Base-by-base conservation (phyloP, 2,329 filamentous ascomycete genomes). In the Fonsecaea nubica region DNA sequence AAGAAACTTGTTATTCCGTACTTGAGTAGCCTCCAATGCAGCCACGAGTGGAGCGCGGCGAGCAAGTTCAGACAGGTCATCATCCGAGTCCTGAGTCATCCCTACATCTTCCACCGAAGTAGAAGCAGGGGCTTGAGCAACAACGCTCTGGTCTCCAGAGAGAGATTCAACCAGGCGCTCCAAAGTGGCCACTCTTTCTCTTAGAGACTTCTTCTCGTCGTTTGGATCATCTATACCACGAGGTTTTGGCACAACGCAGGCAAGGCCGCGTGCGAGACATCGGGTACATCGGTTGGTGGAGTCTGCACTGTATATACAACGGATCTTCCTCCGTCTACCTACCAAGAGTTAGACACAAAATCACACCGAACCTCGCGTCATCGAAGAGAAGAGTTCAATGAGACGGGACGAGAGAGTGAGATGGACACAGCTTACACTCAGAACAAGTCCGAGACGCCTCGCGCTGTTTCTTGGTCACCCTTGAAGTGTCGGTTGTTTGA, bases 301-400 rank as follows among this genome's bases (percentile, higher is more conserved):
- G 9, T 65, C 40, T 4, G 63, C 6, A 21, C 36, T 30, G 33
- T 65, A 65, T 21, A 36, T 38, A 25, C 63, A 65, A 18, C 63
- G 63, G 18, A 65, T 13, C 40, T 65, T 65, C 32, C 62, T 58
- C 13, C 63, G 57, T n/a, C 58, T 35, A 30, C 50, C 57, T 60
- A 25, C 9, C 4, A 18, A 12, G 15, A 21, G 30, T 65, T 13
- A 56, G 63, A 32, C 12, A 21, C 15, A 35, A 35, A 12, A 35
- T n/a, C 42, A 36, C 9, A 12, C 15, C 12, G 18, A 5, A 52
- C 38, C 12, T 32, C n/a, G 21, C 21, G 38, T 8, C 12, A 15
- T 12, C 25, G 15, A 33, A 36, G 33, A 33, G 12, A 21, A 18
- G 40, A 33, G 25, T 13, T 25, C 4, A 33, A 32, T 21, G 4